Conservation (phyloP, 306 rosid genomes). For the Acmispon strigosus region DNA sequence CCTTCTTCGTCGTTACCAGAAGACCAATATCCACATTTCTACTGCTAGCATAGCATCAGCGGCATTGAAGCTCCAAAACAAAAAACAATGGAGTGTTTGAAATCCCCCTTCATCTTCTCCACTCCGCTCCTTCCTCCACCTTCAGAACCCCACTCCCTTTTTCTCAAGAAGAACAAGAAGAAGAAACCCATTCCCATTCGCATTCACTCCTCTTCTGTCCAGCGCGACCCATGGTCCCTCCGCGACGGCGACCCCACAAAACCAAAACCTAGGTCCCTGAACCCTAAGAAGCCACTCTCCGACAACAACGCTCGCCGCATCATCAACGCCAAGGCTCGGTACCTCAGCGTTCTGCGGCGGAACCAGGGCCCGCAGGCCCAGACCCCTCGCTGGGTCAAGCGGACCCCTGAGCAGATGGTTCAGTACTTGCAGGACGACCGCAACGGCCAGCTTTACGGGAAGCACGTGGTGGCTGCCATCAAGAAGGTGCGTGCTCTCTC, state of each 20-base stretch:
- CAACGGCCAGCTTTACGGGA: conserved; percentile 66
- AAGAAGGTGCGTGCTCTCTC: conserved; percentile 64
- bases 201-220: conserved; percentile 30
- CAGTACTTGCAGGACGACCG: conserved; percentile 66
- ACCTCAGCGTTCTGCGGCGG: conserved; percentile 53
- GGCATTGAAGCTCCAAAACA: neutral
- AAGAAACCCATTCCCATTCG: neutral
- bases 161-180: neutral
- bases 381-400: conserved; percentile 81
- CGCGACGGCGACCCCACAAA: conserved; percentile 45
- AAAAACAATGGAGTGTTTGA: conserved; percentile 45
- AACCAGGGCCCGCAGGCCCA: conserved; percentile 87
- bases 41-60: neutral
- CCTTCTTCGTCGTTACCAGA: neutral
- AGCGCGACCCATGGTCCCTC: conserved; percentile 85
- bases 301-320: conserved; percentile 92
- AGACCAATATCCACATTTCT: neutral
- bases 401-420: conserved; percentile 92
- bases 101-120: conserved; percentile 43
- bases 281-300: conserved; percentile 67
- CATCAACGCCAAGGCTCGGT: conserved; percentile 62
- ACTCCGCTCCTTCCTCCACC: conserved; percentile 15
- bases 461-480: conserved; percentile 84
- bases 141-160: neutral
- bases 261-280: conserved; percentile 50